Percentiles rank a stretch among this genome's conserved stretches.
Evolutionary conservation across 2,329 filamentous ascomycete species (phyloP).

Genomic region (Fusarium hainanense): DNA sequence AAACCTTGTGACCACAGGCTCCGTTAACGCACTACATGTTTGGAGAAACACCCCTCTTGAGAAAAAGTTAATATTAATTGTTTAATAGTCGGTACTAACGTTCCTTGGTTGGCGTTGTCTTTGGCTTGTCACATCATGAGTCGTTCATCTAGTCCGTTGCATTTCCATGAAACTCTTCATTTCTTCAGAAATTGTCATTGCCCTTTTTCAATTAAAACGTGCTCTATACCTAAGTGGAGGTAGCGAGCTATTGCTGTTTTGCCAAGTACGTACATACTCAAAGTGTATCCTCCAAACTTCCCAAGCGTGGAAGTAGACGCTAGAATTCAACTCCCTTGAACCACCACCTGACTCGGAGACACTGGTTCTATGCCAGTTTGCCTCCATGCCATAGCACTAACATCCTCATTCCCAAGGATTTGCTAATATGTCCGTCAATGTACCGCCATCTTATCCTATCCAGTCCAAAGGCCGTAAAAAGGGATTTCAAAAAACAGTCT

Average conservation of each 20-base stretch:
- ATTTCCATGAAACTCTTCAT: conserved; percentile 15
- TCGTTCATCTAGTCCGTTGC: background rate
- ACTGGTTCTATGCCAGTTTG: conserved; percentile 1
- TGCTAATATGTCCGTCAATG: background rate
- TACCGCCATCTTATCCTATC: conserved; percentile 14
- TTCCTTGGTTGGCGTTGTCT: background rate
- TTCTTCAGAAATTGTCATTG: conserved; percentile 33
- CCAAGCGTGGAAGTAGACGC: conserved; percentile 5
- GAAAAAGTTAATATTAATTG: background rate
- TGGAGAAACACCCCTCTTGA: background rate
- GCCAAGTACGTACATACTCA: conserved; percentile 40
- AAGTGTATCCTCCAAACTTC: conserved; percentile 29
- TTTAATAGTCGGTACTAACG: conserved; percentile 8
- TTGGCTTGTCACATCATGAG: conserved; percentile 14
- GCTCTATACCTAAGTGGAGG: conserved; percentile 32
- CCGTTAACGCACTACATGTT: background rate
- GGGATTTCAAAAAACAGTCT: conserved; percentile 10
- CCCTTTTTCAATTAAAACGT: conserved; percentile 36
- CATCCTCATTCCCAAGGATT: background rate
- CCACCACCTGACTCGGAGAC: conserved; percentile 3
- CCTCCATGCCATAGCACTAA: conserved; percentile 9
- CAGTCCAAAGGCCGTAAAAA: conserved; percentile 17
- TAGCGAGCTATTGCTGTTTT: conserved; percentile 35
- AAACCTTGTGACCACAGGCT: conserved; percentile 6
- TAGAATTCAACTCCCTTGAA: conserved; percentile 3